A percentile compares a stretch with the other conserved stretches of the same genome.
These are phyloP conservation scores for Epithele typhae DNA, from an alignment of 768 basidiomycete genomes.

Conservation along the genomic window DNA sequence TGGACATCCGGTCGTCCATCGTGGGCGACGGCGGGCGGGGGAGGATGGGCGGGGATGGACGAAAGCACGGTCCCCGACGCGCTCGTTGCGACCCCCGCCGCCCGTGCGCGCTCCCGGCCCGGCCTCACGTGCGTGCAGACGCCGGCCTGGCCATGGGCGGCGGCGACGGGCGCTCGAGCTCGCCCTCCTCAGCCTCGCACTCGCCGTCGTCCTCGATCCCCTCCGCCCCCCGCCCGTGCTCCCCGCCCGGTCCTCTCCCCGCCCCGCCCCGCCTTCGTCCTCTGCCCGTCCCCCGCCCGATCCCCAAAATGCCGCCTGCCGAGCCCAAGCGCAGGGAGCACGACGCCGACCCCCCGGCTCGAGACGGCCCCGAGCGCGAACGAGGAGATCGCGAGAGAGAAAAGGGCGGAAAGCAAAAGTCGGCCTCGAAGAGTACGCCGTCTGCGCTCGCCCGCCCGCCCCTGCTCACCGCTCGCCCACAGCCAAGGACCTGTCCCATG, in stretches of 20 bases:
- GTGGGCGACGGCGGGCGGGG: neutral
- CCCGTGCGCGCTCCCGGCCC: too few species aligned
- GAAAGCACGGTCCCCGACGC: too few species aligned
- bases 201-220: neutral
- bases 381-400: conserved; percentile 17
- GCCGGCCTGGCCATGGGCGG: too few species aligned
- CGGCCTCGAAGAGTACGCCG: conserved; percentile 20
- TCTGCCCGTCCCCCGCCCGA: neutral
- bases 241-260: neutral
- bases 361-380: conserved; percentile 14
- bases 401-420: conserved; percentile 17
- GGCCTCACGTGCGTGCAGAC: too few species aligned
- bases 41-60: conserved; percentile 2
- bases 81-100: too few species aligned
- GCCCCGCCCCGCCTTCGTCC: neutral
- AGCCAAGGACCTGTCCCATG: conserved; percentile 83
- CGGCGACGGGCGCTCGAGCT: too few species aligned
- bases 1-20: conserved; percentile 28
- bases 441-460: neutral
- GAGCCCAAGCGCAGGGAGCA: conserved; percentile 15
- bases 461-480: neutral
- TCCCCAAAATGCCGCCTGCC: conserved; percentile 14
- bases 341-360: conserved; percentile 11
- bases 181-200: neutral
- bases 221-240: neutral